phyloP scores from a whole-genome alignment of 805 yeast species.

The Komagataella populi region DNA sequence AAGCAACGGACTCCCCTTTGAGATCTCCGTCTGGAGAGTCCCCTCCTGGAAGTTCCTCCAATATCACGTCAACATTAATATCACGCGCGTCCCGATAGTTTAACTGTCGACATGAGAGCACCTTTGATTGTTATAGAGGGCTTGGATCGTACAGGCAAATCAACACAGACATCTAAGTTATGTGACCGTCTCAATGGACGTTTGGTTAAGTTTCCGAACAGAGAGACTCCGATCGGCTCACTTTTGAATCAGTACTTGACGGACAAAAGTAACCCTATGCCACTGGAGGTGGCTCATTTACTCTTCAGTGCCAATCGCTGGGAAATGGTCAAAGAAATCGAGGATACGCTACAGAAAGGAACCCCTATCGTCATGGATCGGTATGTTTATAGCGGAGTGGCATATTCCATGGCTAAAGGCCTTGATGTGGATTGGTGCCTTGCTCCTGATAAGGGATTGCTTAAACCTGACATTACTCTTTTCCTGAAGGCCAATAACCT shows the following conservation, averaged over 20 bases:
- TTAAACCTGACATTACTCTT: slow-evolving; percentile 73
- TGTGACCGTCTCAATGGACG: slow-evolving; percentile 14
- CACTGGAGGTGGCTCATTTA: slow-evolving; percentile 76
- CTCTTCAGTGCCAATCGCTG: slow-evolving; percentile 90
- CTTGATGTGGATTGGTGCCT: slow-evolving; percentile 66
- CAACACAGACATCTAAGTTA: slow-evolving; percentile 56
- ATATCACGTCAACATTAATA: neutral
- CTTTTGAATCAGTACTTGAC: slow-evolving; percentile 64
- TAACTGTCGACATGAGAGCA: neutral
- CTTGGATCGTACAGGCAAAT: slow-evolving; percentile 86
- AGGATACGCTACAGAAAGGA: slow-evolving; percentile 33
- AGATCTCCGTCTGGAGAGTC: neutral
- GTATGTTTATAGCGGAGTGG: slow-evolving; percentile 86
- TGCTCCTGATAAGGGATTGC: slow-evolving; percentile 71
- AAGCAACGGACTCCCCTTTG: neutral
- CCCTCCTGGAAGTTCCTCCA: neutral
- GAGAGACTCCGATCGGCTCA: slow-evolving; percentile 71
- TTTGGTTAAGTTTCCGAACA: slow-evolving; percentile 74
- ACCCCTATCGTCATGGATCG: slow-evolving; percentile 62
- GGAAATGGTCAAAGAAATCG: slow-evolving; percentile 53
- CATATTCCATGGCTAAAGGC: slow-evolving; percentile 82
- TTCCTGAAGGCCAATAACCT: slow-evolving; percentile 51
- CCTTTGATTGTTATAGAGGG: slow-evolving; percentile 77
- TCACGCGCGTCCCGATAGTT: neutral
- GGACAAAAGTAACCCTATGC: slow-evolving; percentile 30